A percentile compares a stretch with the other conserved stretches of the same genome.
Conservation (phyloP, 2,329 filamentous ascomycete species). For the Bisporella sp. region DNA sequence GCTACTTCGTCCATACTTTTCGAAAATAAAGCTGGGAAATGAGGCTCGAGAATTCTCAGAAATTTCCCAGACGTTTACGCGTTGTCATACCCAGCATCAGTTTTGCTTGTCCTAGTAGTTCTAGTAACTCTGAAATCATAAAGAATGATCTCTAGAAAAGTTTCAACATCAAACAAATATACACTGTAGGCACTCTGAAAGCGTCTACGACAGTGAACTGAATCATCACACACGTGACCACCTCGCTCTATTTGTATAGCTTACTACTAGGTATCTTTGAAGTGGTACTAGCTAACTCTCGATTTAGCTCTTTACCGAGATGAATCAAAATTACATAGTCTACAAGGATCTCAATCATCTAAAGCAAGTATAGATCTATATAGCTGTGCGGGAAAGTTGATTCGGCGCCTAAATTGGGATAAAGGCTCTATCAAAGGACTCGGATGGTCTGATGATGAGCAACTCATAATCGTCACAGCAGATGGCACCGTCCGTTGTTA, state of each 20-base stretch:
- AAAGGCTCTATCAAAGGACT: conserved; percentile 80
- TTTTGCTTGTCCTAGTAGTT: too few species aligned
- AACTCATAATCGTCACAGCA: conserved; percentile 77
- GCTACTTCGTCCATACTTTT: too few species aligned
- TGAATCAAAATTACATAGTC: conserved; percentile 74
- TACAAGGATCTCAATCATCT: conserved; percentile 61
- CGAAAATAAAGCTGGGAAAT: too few species aligned
- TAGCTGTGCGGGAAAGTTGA: conserved; percentile 82
- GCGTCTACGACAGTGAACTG: too few species aligned
- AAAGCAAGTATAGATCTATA: conserved; percentile 92
- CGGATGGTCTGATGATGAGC: conserved; percentile 95
- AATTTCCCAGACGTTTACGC: too few species aligned
- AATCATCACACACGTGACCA: too few species aligned
- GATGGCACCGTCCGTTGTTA: conserved; percentile 87
- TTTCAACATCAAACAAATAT: too few species aligned
- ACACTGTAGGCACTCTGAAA: too few species aligned
- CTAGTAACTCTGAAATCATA: too few species aligned
- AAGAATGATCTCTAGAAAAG: too few species aligned
- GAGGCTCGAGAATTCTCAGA: too few species aligned
- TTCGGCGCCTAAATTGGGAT: conserved; percentile 86
- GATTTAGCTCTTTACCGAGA: conserved; percentile 76
- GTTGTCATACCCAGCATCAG: too few species aligned
- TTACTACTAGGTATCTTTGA: conserved; percentile 18
- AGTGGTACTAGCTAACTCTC: background rate
- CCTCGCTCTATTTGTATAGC: background rate